Evolutionary conservation across 345 rosid species (phyloP), one percentile per base, ranked within the genome.

Genomic region (Salix caprea): DNA sequence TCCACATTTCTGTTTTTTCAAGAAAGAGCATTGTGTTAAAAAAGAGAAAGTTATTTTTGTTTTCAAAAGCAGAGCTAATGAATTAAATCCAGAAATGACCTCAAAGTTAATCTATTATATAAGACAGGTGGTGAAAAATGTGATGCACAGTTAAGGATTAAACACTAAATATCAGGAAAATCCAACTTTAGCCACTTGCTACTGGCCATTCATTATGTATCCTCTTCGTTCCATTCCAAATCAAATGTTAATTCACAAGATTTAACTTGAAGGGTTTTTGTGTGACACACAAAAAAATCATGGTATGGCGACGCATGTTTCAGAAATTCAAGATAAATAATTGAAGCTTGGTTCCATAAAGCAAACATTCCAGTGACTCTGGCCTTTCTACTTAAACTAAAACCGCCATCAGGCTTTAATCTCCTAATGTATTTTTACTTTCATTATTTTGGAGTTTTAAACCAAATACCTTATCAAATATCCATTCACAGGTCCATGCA

Each of bases 1-100:
- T 72, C 99, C 99, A 79, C 79, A 80, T 85, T 92, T 87, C 99
- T 96, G 91, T 67, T 77, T 81, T 82, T 34, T 40, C 77, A 76
- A 64, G 60, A 84, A 70, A 81, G 70, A 69, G 32, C 42, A 42
- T 50, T 6, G 39, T 16, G 54, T 73, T 23, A 73, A 64, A 62
- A 37, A 76, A 52, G 54, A 19, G 24, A 16, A 73, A 18, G 61
- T 64, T 58, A 3, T 58, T 58, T 58, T 8, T 9, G 13, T 19
- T 46, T 14, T 42, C 14, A 60, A 52, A n/a, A 64, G 60, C 62
- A 66, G n/a, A 5, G 9, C 60, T 12, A 69, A 30, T 11, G 23
- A 69, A 67, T 65, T 54, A 28, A 62, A 76, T n/a, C 36, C 79
- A n/a, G 18, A 61, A 58, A 44, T 21, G 24, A 21, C 40, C 32